A percentile compares a stretch with the other conserved stretches of the same genome.
phyloP scores from a whole-genome alignment of 441 rosid species.

The Hura crepitans region DNA sequence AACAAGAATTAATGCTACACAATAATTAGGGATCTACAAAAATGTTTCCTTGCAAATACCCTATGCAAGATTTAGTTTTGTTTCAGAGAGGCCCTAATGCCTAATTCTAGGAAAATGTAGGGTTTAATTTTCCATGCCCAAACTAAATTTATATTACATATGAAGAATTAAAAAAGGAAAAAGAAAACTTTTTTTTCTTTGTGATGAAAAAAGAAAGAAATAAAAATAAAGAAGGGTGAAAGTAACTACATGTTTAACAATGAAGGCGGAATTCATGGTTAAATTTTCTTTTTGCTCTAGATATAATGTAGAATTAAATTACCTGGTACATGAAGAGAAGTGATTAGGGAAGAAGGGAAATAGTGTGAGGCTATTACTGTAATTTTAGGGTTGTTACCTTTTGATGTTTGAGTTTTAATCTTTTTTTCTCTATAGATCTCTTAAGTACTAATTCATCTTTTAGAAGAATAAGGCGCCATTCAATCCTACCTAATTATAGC shows the following conservation, averaged over 20 bases:
- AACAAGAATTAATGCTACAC: conserved; percentile 28
- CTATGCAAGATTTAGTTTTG: conserved; percentile 95
- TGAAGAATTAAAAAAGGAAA: not conserved
- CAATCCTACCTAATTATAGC: too few relatives aligned
- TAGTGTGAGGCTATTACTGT: too few relatives aligned
- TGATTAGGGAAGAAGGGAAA: too few relatives aligned
- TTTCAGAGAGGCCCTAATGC: conserved; percentile 43
- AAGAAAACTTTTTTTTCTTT: not conserved
- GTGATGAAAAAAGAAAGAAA: not conserved
- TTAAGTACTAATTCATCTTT: too few relatives aligned
- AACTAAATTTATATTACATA: conserved; percentile 37
- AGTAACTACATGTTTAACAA: conserved; percentile 43
- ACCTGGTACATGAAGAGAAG: too few relatives aligned
- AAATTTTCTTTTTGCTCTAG: too few relatives aligned
- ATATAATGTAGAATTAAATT: too few relatives aligned
- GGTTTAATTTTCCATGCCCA: conserved; percentile 95
- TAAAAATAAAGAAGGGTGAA: not conserved
- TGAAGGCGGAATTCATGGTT: conserved; percentile 24
- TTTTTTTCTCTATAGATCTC: too few relatives aligned
- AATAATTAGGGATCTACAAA: conserved; percentile 66
- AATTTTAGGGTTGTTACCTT: too few relatives aligned
- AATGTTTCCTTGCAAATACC: conserved; percentile 84
- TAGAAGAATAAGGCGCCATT: too few relatives aligned
- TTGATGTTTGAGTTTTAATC: too few relatives aligned
- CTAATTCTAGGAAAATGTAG: conserved; percentile 72